phyloP scores from a whole-genome alignment of 345 rosid genomes.

The Erodium maritimum region DNA sequence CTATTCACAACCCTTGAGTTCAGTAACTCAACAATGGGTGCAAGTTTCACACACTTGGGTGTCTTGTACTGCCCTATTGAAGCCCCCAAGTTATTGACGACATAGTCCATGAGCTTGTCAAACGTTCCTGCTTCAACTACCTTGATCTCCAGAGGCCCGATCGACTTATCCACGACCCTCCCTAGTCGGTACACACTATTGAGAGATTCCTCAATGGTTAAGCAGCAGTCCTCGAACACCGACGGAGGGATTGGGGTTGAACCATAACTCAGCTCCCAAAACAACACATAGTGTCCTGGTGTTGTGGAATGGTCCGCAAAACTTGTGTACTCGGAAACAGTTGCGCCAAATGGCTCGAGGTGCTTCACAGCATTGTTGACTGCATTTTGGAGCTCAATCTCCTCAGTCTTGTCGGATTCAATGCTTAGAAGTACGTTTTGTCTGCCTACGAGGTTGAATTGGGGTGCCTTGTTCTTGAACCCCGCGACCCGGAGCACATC shows the following conservation, averaged over 20 bases:
- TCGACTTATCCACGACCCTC: conserved; percentile 70
- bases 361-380: conserved; percentile 77
- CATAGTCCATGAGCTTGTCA: conserved; percentile 95
- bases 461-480: conserved; percentile 93
- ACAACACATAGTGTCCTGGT: conserved; percentile 89
- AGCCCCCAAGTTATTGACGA: conserved; percentile 67
- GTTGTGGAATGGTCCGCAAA: conserved; percentile 58
- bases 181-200: conserved; percentile 94
- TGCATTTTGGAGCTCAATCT: conserved; percentile 87
- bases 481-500: conserved; percentile 87
- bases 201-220: conserved; percentile 77
- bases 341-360: conserved; percentile 63
- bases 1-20: conserved; percentile 53
- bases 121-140: conserved; percentile 83
- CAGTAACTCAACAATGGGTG: conserved; percentile 79
- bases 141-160: conserved; percentile 87
- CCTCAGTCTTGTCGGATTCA: conserved; percentile 92
- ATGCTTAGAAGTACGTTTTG: conserved; percentile 84
- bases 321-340: conserved; percentile 77
- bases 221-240: conserved; percentile 83
- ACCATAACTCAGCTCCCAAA: conserved; percentile 75
- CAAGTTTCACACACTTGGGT: conserved; percentile 87
- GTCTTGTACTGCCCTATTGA: conserved; percentile 96
- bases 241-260: conserved; percentile 81
- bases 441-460: conserved; percentile 85